Evolutionary conservation across 2,329 filamentous ascomycete genomes (phyloP).

Genomic region (Fusarium verrucosum): DNA sequence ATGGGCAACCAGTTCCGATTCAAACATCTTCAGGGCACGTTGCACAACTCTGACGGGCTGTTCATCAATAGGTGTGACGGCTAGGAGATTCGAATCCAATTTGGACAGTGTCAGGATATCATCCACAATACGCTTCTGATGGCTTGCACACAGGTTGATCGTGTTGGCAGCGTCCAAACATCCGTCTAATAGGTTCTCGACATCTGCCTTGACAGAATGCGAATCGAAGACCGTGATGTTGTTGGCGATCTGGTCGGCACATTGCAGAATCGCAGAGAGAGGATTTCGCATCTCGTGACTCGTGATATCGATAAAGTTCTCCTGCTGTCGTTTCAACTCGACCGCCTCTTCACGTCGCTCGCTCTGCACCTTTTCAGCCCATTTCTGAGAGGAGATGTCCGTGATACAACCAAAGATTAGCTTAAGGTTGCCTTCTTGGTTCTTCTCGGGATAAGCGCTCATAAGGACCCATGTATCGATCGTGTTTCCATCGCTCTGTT

Average conservation of each 20-base stretch:
- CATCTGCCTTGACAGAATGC: constrained; percentile 52
- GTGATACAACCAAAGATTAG: constrained; percentile 84
- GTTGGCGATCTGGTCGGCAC: constrained; percentile 75
- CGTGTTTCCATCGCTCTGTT: constrained; percentile 66
- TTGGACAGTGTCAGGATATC: constrained; percentile 74
- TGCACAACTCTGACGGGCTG: constrained; percentile 75
- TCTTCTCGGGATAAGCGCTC: constrained; percentile 78
- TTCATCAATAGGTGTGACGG: constrained; percentile 75
- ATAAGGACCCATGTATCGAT: constrained; percentile 81
- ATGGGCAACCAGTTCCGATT: constrained; percentile 76
- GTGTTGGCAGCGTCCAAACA: constrained; percentile 82
- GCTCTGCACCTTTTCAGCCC: constrained; percentile 82
- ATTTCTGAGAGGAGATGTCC: constrained; percentile 86
- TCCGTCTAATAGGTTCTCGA: constrained; percentile 61
- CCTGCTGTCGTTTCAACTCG: constrained; percentile 77
- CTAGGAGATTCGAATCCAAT: constrained; percentile 74
- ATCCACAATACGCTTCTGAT: constrained; percentile 78
- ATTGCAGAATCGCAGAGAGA: constrained; percentile 77
- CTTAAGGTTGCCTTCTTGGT: constrained; percentile 71
- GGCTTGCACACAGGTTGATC: constrained; percentile 80
- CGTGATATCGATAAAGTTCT: constrained; percentile 79
- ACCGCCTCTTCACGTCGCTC: constrained; percentile 82
- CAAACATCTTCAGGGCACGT: constrained; percentile 79
- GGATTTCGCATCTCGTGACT: constrained; percentile 82
- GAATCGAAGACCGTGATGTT: constrained; percentile 57